Base-by-base conservation (phyloP, 2,329 filamentous ascomycete species). In the Neodidymelliopsis sp. region DNA sequence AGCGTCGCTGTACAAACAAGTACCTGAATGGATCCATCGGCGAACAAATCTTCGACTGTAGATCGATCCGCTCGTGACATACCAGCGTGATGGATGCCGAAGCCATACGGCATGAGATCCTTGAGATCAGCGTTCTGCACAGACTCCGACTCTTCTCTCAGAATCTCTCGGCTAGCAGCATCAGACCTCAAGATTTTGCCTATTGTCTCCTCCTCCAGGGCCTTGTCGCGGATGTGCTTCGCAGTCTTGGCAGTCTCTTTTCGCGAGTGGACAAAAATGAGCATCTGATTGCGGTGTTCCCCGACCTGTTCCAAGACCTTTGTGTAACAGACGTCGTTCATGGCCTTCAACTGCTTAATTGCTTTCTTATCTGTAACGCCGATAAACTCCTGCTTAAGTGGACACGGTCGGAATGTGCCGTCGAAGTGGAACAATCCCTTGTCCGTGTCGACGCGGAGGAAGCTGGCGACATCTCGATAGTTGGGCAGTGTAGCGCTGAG, bases 221-320 rank as follows among this genome's bases (percentile, higher is more conserved):
- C 93, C 75, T 97, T 97, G 77, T 99, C 95, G 56, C 92, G 85
- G 66, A 99, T 92, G 69, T 96, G 96, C 67, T 89, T 91, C 18
- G 93, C 94, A 3, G 95, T 99, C 77, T 99, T 99, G 7, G 92
- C 91, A 0, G 95, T 99, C 74, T 99, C 95, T 69, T 99, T 99
- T 64, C 94, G 84, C 25, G 95, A 99, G 71, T 99, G 95, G 5
- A 99, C 94, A 68, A 99, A 99, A 51, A 99, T 96, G 28, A 99
- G 84, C 92, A 99, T 97, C 73, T 99, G 94, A 65, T 99, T 96
- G 56, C 90, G 86, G 66, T 95, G 88, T 50, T 88, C 87, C 6
- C 94, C 94, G 22, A 97, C 93, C 69, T 97, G 93, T 73, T 99
- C 94, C 44, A 99, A 84, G 20, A 97, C 92, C 74, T 99, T 99